Evolutionary conservation across 345 rosid species (phyloP), one percentile per base, ranked within the genome.

Genomic region (Geranium brycei): DNA sequence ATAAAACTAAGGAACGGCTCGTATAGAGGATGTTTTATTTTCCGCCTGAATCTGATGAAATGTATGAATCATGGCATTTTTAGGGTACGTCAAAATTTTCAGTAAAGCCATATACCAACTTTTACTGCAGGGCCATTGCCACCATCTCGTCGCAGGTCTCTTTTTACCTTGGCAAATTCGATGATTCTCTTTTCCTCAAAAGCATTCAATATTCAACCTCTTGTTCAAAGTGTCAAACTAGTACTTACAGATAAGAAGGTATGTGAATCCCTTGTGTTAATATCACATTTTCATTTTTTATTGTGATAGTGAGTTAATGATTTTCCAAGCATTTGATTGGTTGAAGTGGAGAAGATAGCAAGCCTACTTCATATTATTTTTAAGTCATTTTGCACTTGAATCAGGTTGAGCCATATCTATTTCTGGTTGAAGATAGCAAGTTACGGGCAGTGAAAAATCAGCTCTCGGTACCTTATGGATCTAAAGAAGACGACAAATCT

Each of bases 121-220:
- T 57, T 51, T 71, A 60, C 82, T 78, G 68, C 85, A 90, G 99
- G 85, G 64, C 80, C 84, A 58, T 82, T 93, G 67, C 95, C 87
- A 41, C 84, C 97, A 58, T 83, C 99, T 14, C 69, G 85, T 18
- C 76, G 91, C 67, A 83, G 99, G 73, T 90, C 95, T 14, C 95
- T 93, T 66, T 88, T 86, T 73, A 82, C 82, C 57, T 67, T 93
- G 85, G 82, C 96, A 72, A 83, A 85, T 61, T 78, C 96, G 31
- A 93, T 93, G 99, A 79, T 86, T 80, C 83, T 85, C 47, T 93
- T 90, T 72, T 83, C 96, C 65, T 82, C 99, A 35, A 83, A 82
- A 73, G 92, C 91, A 47, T 84, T 68, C 70, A 76, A 76, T 74
- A 81, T 90, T 65, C 66, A 69, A 66, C 72, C 95, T 31, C 75